These are phyloP conservation scores for Gonapodya sp. DNA, from an alignment of 192 early-diverging fungal genomes.

Conservation along the genomic window DNA sequence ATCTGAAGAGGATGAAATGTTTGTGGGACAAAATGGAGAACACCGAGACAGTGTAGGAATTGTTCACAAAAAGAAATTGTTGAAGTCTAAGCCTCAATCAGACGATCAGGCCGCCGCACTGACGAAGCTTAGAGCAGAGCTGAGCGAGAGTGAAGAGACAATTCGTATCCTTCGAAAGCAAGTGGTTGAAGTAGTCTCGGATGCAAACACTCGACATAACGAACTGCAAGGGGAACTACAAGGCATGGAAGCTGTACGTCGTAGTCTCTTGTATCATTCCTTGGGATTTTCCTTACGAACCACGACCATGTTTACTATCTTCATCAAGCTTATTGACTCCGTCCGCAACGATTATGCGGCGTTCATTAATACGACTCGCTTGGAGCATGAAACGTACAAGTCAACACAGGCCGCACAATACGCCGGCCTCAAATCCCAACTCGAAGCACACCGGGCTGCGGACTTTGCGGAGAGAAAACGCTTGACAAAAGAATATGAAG, in stretches of 20 bases:
- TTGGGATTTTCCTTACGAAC: not conserved
- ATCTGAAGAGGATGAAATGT: not conserved
- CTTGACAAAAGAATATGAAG: constrained; percentile 37
- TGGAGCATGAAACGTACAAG: constrained; percentile 45
- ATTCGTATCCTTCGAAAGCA: constrained; percentile 25
- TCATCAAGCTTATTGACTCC: constrained; percentile 35
- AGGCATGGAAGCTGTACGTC: constrained; percentile 40
- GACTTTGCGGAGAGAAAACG: constrained; percentile 47
- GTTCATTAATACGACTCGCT: constrained; percentile 44
- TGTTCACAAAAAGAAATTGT: not conserved
- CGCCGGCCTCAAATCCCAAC: constrained; percentile 28
- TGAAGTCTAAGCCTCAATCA: not conserved
- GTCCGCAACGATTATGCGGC: constrained; percentile 50
- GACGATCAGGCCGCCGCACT: not conserved
- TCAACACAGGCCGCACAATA: constrained; percentile 34
- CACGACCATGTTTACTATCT: not conserved
- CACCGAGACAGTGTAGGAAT: not conserved
- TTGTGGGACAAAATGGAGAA: too few species aligned
- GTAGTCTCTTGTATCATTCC: not conserved
- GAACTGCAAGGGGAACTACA: constrained; percentile 52
- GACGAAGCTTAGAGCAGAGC: constrained; percentile 11
- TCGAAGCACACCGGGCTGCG: constrained; percentile 32
- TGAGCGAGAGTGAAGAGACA: constrained; percentile 21
- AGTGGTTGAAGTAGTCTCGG: constrained; percentile 36
- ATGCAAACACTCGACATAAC: constrained; percentile 41